phyloP scores from a whole-genome alignment of 805 yeast genomes.

The Pichia occidentalis region DNA sequence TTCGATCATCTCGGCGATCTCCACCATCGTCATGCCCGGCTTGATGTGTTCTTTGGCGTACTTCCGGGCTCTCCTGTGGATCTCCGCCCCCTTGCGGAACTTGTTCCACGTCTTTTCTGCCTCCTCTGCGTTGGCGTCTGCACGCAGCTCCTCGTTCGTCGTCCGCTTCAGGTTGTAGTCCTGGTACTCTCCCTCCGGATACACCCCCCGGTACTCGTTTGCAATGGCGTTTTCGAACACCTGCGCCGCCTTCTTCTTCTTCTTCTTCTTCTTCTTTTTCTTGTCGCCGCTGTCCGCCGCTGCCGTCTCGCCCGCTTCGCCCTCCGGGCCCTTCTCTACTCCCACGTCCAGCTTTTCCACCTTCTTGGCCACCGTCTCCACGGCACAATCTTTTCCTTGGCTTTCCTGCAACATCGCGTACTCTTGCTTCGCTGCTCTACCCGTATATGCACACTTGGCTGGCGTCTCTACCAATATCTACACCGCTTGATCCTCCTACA shows the following conservation, averaged over 20 bases:
- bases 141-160: slow-evolving; percentile 70
- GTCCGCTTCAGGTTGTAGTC: slow-evolving; percentile 73
- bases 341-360: slow-evolving; percentile 6
- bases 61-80: slow-evolving; percentile 85
- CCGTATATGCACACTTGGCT: too few species aligned
- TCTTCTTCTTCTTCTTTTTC: slow-evolving; percentile 49
- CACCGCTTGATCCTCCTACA: too few species aligned
- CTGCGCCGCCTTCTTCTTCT: slow-evolving; percentile 45
- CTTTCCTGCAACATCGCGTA: too few species aligned
- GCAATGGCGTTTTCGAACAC: slow-evolving; percentile 46
- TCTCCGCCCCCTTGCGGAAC: slow-evolving; percentile 92
- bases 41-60: slow-evolving; percentile 66
- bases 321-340: not conserved
- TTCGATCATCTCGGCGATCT: slow-evolving; percentile 85
- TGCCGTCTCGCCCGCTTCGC: slow-evolving; percentile 6
- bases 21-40: slow-evolving; percentile 91
- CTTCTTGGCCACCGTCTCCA: too few species aligned
- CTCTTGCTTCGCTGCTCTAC: too few species aligned
- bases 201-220: slow-evolving; percentile 56
- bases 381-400: too few species aligned
- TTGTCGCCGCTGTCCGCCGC: slow-evolving; percentile 24
- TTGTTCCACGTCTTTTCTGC: slow-evolving; percentile 60
- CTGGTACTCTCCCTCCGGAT: slow-evolving; percentile 83
- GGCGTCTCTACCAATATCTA: too few species aligned
- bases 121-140: slow-evolving; percentile 7